Conservation (phyloP, 1,284 basidiomycete species). For the Moesziomyces sp. region DNA sequence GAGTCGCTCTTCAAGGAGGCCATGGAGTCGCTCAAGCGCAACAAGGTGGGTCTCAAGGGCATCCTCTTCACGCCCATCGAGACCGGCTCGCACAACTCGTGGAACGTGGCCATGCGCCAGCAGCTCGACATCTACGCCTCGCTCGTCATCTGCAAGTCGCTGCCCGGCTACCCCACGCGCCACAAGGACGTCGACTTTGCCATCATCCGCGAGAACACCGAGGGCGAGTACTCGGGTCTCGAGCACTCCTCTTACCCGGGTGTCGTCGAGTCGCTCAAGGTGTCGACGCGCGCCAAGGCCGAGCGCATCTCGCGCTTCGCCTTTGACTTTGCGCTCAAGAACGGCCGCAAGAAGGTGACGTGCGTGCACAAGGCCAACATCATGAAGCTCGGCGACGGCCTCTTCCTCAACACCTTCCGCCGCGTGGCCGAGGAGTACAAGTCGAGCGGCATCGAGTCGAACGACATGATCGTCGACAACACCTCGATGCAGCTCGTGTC, state of each 20-base stretch:
- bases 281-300: conserved; percentile 92
- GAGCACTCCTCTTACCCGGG: conserved; percentile 95
- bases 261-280: conserved; percentile 98
- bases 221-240: conserved; percentile 98
- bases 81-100: conserved; percentile 94
- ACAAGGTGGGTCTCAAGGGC: conserved; percentile 98
- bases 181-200: conserved; percentile 98
- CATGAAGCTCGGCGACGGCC: conserved; percentile 99
- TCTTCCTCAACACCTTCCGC: conserved; percentile 99
- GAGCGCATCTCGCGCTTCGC: conserved; percentile 98
- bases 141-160: conserved; percentile 96
- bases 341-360: conserved; percentile 99
- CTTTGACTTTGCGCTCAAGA: conserved; percentile 99
- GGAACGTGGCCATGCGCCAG: conserved; percentile 99
- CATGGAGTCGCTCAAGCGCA: conserved; percentile 91
- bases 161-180: conserved; percentile 95
- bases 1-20: conserved; percentile 95
- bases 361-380: conserved; percentile 99
- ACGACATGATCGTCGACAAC: conserved; percentile 99
- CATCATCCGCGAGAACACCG: conserved; percentile 99
- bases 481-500: conserved; percentile 99
- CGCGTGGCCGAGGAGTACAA: conserved; percentile 92
- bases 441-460: conserved; percentile 87
- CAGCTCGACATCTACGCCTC: conserved; percentile 99
- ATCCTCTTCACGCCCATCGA: conserved; percentile 99